These are phyloP conservation scores for Diaporthe nobilis DNA, from an alignment of 2,329 filamentous ascomycete species.

Conservation along the genomic window DNA sequence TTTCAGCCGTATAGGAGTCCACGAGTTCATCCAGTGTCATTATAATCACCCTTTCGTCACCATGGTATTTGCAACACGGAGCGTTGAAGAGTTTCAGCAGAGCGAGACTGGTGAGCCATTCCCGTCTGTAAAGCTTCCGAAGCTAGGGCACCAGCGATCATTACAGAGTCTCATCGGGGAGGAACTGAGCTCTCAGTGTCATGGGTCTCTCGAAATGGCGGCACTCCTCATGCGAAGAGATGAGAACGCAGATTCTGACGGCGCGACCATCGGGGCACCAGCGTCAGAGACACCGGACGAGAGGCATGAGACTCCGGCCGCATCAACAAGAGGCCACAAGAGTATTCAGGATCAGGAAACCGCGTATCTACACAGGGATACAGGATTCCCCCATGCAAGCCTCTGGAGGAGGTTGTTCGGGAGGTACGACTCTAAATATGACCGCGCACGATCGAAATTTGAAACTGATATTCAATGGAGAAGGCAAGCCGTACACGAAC, in stretches of 20 bases:
- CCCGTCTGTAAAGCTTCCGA: not conserved
- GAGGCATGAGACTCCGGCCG: not conserved
- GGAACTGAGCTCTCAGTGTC: not conserved
- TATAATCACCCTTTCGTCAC: not conserved
- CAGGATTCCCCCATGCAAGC: not conserved
- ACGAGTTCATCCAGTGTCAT: not conserved
- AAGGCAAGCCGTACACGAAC: not conserved
- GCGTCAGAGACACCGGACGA: not conserved
- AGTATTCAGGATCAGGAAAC: not conserved
- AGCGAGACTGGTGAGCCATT: not conserved
- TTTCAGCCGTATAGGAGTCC: not conserved
- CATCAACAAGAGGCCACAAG: not conserved
- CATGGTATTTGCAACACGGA: not conserved
- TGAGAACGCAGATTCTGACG: not conserved
- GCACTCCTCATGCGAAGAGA: not conserved
- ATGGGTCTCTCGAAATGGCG: not conserved
- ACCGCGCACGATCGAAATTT: not conserved
- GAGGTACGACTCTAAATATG: not conserved
- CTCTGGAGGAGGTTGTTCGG: not conserved
- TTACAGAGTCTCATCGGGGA: not conserved
- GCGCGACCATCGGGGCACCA: not conserved
- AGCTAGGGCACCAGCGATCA: not conserved
- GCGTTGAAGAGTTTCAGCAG: not conserved
- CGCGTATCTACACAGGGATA: not conserved
- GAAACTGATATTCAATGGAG: not conserved